These are phyloP conservation scores for Coemansia interrupta DNA, from an alignment of 192 early-diverging fungal species.

Conservation along the genomic window DNA sequence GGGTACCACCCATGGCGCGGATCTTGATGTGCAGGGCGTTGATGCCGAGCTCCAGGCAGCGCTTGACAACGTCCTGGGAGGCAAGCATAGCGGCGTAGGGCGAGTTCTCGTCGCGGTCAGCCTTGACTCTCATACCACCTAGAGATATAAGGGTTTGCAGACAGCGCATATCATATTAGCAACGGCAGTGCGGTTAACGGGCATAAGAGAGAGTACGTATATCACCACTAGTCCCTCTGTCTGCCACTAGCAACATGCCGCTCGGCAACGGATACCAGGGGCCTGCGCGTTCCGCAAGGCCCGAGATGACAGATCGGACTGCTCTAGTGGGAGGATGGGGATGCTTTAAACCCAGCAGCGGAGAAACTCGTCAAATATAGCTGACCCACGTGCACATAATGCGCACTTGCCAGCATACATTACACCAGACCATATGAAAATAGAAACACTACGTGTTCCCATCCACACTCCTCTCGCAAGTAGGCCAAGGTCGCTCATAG, in stretches of 20 bases:
- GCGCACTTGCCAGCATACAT: not conserved
- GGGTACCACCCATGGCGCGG: slow-evolving; percentile 98
- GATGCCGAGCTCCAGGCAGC: slow-evolving; percentile 99
- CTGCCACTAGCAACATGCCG: slow-evolving; percentile 38
- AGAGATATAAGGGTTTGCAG: slow-evolving; percentile 61
- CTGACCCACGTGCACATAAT: not conserved
- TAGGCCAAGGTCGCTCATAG: no score
- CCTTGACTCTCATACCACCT: slow-evolving; percentile 99
- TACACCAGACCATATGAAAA: not conserved
- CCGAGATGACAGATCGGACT: slow-evolving; percentile 10
- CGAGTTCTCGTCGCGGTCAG: slow-evolving; percentile 99
- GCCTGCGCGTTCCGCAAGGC: not conserved
- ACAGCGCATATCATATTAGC: slow-evolving; percentile 7
- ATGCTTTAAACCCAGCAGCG: slow-evolving; percentile 47
- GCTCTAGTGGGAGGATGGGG: not conserved
- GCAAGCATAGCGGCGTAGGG: slow-evolving; percentile 99
- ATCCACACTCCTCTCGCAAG: no score
- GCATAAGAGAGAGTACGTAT: slow-evolving; percentile 61
- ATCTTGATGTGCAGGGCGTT: slow-evolving; percentile 99
- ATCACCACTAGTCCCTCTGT: slow-evolving; percentile 61
- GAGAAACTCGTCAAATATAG: slow-evolving; percentile 22
- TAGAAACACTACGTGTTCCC: not conserved
- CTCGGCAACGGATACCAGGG: slow-evolving; percentile 16
- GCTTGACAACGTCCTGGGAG: slow-evolving; percentile 95
- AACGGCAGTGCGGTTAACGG: slow-evolving; percentile 17